Evolutionary conservation across 768 basidiomycete species (phyloP).

Genomic region (Suillus hirtellus): DNA sequence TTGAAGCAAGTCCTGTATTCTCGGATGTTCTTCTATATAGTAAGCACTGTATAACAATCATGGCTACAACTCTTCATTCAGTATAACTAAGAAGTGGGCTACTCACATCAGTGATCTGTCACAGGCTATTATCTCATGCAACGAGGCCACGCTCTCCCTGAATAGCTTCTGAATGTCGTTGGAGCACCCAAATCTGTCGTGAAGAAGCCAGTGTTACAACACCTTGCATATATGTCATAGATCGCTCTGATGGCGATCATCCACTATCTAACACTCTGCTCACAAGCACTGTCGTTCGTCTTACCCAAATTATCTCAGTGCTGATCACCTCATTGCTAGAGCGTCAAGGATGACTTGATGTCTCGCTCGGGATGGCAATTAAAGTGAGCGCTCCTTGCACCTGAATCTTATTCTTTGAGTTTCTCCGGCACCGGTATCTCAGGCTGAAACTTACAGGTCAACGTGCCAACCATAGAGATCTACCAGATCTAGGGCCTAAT

Average conservation of each 20-base stretch:
- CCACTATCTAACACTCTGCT: background rate
- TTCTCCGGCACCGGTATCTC: background rate
- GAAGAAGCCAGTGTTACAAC: conserved; percentile 1
- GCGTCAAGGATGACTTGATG: background rate
- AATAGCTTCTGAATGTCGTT: background rate
- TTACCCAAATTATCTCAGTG: background rate
- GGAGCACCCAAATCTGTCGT: background rate
- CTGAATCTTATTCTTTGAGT: conserved; percentile 6
- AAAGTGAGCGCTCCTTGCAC: background rate
- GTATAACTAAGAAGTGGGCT: background rate
- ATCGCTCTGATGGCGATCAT: background rate
- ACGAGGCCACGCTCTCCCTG: background rate
- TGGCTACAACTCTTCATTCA: background rate
- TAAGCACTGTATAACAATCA: background rate
- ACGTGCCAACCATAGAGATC: conserved; percentile 1
- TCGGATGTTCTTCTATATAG: background rate
- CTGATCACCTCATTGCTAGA: conserved; percentile 4
- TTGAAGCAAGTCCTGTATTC: background rate
- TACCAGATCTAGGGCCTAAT: background rate
- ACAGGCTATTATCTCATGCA: no score
- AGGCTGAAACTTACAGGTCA: background rate
- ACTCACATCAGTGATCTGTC: no score
- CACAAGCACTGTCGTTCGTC: background rate
- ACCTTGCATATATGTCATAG: background rate
- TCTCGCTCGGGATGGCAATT: background rate